Conservation (phyloP, 371 early-diverging fungal species). For the Dinochytrium kinnereticum region DNA sequence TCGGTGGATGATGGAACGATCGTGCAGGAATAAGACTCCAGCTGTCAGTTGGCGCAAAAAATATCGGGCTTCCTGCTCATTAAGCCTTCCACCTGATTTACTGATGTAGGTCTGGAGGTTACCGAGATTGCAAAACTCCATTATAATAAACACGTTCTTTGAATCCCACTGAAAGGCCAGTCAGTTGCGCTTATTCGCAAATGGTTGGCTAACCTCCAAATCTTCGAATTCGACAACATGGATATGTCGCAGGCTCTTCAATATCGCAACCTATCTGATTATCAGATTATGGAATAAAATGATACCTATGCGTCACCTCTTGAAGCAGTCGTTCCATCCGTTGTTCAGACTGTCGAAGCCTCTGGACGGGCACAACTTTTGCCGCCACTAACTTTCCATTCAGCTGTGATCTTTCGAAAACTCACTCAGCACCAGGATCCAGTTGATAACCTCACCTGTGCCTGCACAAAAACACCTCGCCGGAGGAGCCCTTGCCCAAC, state of each 20-base stretch:
- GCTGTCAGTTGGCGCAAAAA: conserved; percentile 29
- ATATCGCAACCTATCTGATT: conserved; percentile 22
- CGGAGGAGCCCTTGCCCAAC: conserved; percentile 8
- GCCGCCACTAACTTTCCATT: conserved; percentile 19
- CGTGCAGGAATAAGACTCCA: conserved; percentile 27
- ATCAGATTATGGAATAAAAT: too few species aligned
- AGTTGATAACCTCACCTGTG: background rate
- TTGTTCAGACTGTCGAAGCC: background rate
- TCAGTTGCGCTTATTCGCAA: background rate
- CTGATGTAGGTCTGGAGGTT: conserved; percentile 18
- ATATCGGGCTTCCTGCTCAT: conserved; percentile 27
- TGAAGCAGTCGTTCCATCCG: conserved; percentile 22
- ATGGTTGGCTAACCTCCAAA: conserved; percentile 22
- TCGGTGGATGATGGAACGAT: conserved; percentile 27
- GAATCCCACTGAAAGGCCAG: conserved; percentile 28
- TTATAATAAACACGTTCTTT: conserved; percentile 27
- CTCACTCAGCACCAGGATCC: too few species aligned
- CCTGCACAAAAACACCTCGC: conserved; percentile 7
- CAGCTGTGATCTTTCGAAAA: background rate
- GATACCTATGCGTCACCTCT: too few species aligned
- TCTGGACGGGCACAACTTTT: conserved; percentile 26
- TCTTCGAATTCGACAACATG: conserved; percentile 36
- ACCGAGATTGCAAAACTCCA: conserved; percentile 38
- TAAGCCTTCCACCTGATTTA: background rate
- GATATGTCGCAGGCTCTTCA: conserved; percentile 31